Evolutionary conservation across 2,329 filamentous ascomycete genomes (phyloP), one percentile per base, ranked within the genome.

Genomic region (Talaromyces albobiverticillius): DNA sequence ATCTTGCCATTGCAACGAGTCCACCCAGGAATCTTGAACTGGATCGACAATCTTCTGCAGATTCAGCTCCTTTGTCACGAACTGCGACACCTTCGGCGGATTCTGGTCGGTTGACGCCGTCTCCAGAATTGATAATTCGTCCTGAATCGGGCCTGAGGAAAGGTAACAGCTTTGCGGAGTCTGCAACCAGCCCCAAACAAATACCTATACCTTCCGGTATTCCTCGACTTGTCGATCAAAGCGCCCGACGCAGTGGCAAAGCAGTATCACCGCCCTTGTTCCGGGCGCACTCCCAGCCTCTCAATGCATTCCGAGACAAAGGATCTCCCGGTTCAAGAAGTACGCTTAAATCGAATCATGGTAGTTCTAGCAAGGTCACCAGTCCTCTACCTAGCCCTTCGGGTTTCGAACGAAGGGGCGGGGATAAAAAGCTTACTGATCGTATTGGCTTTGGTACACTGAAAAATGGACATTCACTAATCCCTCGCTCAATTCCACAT

Each of bases 341-440:
- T 42, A 56, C 61, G 10, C 52, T 64, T 26, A 68, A 64, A 47
- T 49, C 62, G 18, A 59, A 57, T 16, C 56, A 62, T 29, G 58
- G 62, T 4, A 63, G 62, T 26, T 50, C 60, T 4, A 62, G 61
- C 20, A 62, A 53, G 32, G 42, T 32, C 18, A 52, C 61, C 1
- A 63, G 60, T 14, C 61, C 59, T 29, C 51, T 59, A n/a, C 56
- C 59, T 14, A 63, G 56, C 9, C 62, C 66, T 22, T 62, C 63
- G 10, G 55, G 52, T 45, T 67, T 71, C 25, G 51, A 61, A 23
- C 73, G 70, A 8, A 76, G 73, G 54, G 64, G 67, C 14, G 62
- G 76, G 1, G 89, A 96, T 58, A 93, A 89, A 71, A 90, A 89
- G 63, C 77, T 96, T 53, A 84, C 84, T 13, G 90, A 90, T 60